Evolutionary conservation across 2,329 filamentous ascomycete species (phyloP).

Genomic region (Hypoxylon sp.): DNA sequence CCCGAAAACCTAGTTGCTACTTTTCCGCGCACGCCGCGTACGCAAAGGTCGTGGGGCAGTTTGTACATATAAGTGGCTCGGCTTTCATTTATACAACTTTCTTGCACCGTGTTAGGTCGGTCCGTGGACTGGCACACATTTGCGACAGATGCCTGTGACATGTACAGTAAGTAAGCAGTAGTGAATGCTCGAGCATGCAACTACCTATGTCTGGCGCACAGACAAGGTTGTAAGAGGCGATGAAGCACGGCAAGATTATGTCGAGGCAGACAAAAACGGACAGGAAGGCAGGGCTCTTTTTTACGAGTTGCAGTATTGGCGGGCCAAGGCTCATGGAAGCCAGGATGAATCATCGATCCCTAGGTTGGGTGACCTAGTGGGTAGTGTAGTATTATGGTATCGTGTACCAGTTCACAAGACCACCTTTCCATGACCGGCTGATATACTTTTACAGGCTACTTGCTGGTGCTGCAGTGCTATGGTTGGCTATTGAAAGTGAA

Average conservation of each 20-base stretch:
- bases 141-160: conserved; percentile 33
- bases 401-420: conserved; percentile 41
- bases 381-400: conserved; percentile 38
- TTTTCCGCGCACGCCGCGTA: conserved; percentile 16
- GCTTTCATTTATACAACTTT: conserved; percentile 22
- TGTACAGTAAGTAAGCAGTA: conserved; percentile 16
- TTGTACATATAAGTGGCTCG: conserved; percentile 14
- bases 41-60: conserved; percentile 16
- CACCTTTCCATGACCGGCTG: conserved; percentile 32
- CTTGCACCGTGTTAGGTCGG: conserved; percentile 24
- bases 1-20: conserved; percentile 35
- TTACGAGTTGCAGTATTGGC: conserved; percentile 23
- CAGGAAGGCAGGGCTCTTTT: conserved; percentile 23
- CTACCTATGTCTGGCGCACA: conserved; percentile 23
- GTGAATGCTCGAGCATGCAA: conserved; percentile 21
- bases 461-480: conserved; percentile 32
- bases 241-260: conserved; percentile 22
- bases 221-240: conserved; percentile 37
- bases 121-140: conserved; percentile 23
- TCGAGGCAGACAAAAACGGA: conserved; percentile 19
- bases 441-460: conserved; percentile 38
- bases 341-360: conserved; percentile 35
- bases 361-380: conserved; percentile 31
- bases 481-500: conserved; percentile 39
- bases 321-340: conserved; percentile 29